Percentiles rank a stretch among this genome's conserved stretches.
Conservation (phyloP, 2,329 filamentous ascomycete genomes). For the Colletotrichum sp. region DNA sequence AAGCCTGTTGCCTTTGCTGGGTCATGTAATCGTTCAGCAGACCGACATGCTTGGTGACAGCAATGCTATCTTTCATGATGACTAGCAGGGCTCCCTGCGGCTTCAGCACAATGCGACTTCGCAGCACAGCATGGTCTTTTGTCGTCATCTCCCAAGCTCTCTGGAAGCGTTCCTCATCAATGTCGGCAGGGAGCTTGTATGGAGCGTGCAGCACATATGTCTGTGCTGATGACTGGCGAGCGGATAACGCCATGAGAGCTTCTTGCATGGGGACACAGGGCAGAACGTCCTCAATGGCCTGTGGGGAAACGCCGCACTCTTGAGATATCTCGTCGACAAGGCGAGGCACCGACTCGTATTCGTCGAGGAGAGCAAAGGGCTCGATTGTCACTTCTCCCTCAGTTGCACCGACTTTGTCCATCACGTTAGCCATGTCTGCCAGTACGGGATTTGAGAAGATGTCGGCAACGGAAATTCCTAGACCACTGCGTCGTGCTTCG, state of each 20-base stretch:
- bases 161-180: conserved; percentile 18
- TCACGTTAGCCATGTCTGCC: not conserved
- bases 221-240: conserved; percentile 16
- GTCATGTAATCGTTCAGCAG: not conserved
- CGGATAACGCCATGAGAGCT: conserved; percentile 19
- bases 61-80: not conserved
- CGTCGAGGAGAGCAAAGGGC: not conserved
- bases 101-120: conserved; percentile 21
- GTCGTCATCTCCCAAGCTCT: conserved; percentile 22
- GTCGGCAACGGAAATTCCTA: not conserved
- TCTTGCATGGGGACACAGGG: not conserved
- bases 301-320: not conserved
- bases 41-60: not conserved
- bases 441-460: not conserved
- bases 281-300: not conserved
- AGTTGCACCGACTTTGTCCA: not conserved
- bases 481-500: not conserved
- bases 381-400: not conserved
- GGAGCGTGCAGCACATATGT: conserved; percentile 16
- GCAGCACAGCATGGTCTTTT: conserved; percentile 14
- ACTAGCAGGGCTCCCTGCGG: not conserved
- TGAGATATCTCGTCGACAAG: not conserved
- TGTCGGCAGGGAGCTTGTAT: not conserved
- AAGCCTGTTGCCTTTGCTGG: not conserved
- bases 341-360: not conserved